Conservation (phyloP, 176 grass and related monocot species). For the Lolium rigidum region DNA sequence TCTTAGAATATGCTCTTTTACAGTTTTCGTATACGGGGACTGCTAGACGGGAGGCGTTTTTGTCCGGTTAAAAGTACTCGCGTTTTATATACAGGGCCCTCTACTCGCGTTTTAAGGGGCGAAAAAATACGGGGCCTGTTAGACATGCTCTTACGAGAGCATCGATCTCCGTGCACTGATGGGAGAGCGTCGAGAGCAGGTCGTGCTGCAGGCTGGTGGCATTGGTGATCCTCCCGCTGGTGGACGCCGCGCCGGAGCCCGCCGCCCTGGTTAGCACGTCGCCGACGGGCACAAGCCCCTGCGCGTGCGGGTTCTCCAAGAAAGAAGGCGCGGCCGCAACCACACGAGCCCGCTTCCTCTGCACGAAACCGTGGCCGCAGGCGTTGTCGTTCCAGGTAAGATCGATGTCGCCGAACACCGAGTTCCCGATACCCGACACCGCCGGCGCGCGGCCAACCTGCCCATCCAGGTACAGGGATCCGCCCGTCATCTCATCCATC, state of each 20-base stretch:
- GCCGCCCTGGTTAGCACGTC: constrained; percentile 1
- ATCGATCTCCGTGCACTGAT: constrained; percentile 54
- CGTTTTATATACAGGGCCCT: too few species aligned
- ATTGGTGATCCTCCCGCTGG: constrained; percentile 31
- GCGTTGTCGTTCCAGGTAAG: background rate
- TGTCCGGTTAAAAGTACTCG: too few species aligned
- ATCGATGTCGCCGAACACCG: too few species aligned
- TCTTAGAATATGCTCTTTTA: too few species aligned
- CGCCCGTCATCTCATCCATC: background rate
- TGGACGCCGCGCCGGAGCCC: constrained; percentile 43
- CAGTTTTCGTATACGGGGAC: too few species aligned
- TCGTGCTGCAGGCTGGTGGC: background rate
- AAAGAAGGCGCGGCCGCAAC: background rate
- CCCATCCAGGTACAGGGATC: background rate
- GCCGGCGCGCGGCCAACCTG: background rate
- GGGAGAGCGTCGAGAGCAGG: constrained; percentile 38
- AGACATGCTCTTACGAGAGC: constrained; percentile 33
- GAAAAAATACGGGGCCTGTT: too few species aligned
- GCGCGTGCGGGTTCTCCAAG: background rate
- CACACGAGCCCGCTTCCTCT: constrained; percentile 40
- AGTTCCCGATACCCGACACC: too few species aligned
- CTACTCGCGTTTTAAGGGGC: too few species aligned
- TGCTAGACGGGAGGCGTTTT: too few species aligned
- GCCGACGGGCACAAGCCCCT: background rate
- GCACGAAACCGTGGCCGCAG: constrained; percentile 21